Evolutionary conservation across 2,329 filamentous ascomycete genomes (phyloP).

Genomic region (Trichoderma atrobrunneum): DNA sequence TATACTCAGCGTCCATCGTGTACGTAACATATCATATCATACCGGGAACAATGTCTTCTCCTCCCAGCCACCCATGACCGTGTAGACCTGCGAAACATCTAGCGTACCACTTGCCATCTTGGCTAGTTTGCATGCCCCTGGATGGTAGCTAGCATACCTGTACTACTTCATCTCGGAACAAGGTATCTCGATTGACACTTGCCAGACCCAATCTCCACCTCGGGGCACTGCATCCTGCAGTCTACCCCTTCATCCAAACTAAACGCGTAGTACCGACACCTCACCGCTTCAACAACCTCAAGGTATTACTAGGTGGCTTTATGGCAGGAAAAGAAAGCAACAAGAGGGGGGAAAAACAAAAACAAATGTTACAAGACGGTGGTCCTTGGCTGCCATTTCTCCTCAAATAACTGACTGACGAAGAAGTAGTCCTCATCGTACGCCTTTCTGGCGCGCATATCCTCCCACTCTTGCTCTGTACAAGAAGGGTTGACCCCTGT

Average conservation of each 20-base stretch:
- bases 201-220: neutral
- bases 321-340: neutral
- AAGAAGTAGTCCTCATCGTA: constrained; percentile 60
- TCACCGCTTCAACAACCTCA: constrained; percentile 9
- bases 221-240: constrained; percentile 15
- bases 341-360: neutral
- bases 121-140: neutral
- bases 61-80: neutral
- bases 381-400: constrained; percentile 47
- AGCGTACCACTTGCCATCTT: neutral
- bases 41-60: neutral
- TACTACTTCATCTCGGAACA: neutral
- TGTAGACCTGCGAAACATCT: neutral
- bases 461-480: constrained; percentile 43
- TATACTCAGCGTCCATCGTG: neutral
- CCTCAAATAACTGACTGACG: constrained; percentile 57
- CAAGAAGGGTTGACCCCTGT: constrained; percentile 9
- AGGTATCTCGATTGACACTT: neutral
- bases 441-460: constrained; percentile 40
- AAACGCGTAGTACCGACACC: neutral
- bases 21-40: neutral
- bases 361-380: constrained; percentile 27
- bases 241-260: neutral
- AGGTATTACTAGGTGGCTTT: too few relatives aligned
- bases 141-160: neutral